Evolutionary conservation across 345 rosid species (phyloP).

Genomic region (Populus euphratica): DNA sequence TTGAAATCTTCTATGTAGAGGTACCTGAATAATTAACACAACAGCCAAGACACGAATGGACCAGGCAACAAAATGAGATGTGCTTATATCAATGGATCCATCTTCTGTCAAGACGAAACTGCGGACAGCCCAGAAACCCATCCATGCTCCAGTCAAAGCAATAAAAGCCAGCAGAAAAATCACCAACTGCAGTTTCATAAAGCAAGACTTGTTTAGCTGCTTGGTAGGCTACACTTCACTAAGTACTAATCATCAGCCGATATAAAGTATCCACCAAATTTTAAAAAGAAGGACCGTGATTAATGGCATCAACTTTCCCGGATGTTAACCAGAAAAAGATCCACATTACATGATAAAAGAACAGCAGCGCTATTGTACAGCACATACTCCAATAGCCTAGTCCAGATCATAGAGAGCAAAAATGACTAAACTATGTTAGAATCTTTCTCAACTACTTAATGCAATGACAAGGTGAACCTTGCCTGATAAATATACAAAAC

Average conservation of each 20-base stretch:
- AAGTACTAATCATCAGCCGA: not conserved
- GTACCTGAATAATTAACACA: slow-evolving; percentile 79
- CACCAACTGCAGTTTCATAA: slow-evolving; percentile 50
- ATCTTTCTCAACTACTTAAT: no score
- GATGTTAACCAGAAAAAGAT: no score
- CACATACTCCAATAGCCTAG: no score
- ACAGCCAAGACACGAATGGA: slow-evolving; percentile 63
- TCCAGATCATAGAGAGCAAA: no score
- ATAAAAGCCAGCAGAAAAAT: slow-evolving; percentile 68
- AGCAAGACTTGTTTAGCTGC: not conserved
- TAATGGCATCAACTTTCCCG: no score
- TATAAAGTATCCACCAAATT: not conserved
- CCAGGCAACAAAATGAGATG: slow-evolving; percentile 76
- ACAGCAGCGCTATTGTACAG: no score
- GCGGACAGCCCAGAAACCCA: slow-evolving; percentile 91
- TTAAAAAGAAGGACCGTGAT: no score
- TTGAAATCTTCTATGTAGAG: not conserved
- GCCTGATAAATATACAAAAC: no score
- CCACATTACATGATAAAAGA: no score
- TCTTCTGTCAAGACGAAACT: slow-evolving; percentile 80
- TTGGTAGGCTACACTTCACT: not conserved
- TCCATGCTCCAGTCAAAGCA: slow-evolving; percentile 81
- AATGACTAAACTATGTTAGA: no score
- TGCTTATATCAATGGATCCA: slow-evolving; percentile 72
- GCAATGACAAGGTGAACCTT: no score